phyloP scores from a whole-genome alignment of 306 rosid genomes.

The Quercus aquifolioides region DNA sequence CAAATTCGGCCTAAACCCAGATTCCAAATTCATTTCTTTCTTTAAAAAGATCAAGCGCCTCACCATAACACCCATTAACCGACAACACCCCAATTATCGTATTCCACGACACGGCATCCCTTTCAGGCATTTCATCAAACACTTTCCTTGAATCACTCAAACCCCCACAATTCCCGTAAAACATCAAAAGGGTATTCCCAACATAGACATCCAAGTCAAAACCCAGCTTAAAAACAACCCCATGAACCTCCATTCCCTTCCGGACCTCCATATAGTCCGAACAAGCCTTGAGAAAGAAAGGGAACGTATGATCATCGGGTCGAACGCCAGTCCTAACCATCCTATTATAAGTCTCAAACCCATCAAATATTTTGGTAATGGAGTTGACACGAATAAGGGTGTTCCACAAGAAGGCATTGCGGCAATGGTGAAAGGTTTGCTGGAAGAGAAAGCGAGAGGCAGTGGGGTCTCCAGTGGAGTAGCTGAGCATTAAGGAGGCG shows the following conservation, averaged over 20 bases:
- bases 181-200: conserved; percentile 63
- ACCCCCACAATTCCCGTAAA: conserved; percentile 56
- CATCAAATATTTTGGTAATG: conserved; percentile 44
- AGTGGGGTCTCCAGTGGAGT: conserved; percentile 45
- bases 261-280: conserved; percentile 42
- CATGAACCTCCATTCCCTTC: conserved; percentile 79
- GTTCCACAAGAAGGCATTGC: conserved; percentile 70
- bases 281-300: conserved; percentile 67
- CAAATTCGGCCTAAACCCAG: conserved; percentile 47
- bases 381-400: conserved; percentile 64
- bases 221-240: conserved; percentile 57
- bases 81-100: conserved; percentile 59
- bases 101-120: conserved; percentile 83
- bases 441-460: conserved; percentile 46
- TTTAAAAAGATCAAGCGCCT: conserved; percentile 40
- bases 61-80: conserved; percentile 34
- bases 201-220: conserved; percentile 70
- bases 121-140: conserved; percentile 74
- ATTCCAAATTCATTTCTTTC: conserved; percentile 33
- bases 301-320: conserved; percentile 68
- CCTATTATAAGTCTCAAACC: conserved; percentile 48
- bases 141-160: conserved; percentile 41
- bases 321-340: conserved; percentile 54
- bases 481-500: conserved; percentile 71
- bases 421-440: conserved; percentile 37